Conservation (phyloP, 2,329 filamentous ascomycete species). For the Lecanoromycetidae sp. region DNA sequence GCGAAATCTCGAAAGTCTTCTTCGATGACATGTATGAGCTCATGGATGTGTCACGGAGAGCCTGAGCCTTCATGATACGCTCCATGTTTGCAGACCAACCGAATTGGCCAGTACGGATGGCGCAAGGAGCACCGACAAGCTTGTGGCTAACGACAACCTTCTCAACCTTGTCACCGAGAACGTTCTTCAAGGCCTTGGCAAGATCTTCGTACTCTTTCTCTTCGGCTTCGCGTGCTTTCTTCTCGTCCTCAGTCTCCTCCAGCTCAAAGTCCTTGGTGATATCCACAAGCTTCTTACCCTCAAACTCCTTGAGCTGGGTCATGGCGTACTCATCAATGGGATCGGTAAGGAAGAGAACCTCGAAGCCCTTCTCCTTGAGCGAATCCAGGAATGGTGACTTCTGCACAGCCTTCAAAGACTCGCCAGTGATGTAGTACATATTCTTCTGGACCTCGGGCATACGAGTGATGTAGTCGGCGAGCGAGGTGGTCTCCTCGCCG, state of each 20-base stretch:
- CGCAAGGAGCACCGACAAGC: conserved; percentile 85
- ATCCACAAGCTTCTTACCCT: conserved; percentile 99
- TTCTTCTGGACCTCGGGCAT: conserved; percentile 99
- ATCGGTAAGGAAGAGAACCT: conserved; percentile 98
- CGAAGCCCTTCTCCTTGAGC: conserved; percentile 98
- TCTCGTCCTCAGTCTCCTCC: conserved; percentile 99
- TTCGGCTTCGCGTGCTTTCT: conserved; percentile 84
- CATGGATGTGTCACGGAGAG: conserved; percentile 99
- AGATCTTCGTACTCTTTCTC: conserved; percentile 97
- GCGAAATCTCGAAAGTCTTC: conserved; percentile 99
- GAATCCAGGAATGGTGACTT: conserved; percentile 98
- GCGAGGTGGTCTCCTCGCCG: conserved; percentile 86
- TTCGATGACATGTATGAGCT: conserved; percentile 99
- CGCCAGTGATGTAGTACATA: conserved; percentile 99
- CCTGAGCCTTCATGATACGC: conserved; percentile 99
- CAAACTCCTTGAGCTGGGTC: conserved; percentile 99
- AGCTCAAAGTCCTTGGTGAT: conserved; percentile 99
- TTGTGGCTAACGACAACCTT: conserved; percentile 99
- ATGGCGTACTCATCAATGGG: conserved; percentile 99
- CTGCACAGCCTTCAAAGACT: conserved; percentile 94
- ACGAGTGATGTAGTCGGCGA: conserved; percentile 94
- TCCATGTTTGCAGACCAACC: conserved; percentile 99
- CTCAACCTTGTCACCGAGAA: conserved; percentile 98
- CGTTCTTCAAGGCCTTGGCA: conserved; percentile 96
- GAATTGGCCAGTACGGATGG: conserved; percentile 98